Evolutionary conservation across 352 stramenopile species (phyloP), one percentile per base, ranked within the genome.

Genomic region (Globisporangium mamillatum): DNA sequence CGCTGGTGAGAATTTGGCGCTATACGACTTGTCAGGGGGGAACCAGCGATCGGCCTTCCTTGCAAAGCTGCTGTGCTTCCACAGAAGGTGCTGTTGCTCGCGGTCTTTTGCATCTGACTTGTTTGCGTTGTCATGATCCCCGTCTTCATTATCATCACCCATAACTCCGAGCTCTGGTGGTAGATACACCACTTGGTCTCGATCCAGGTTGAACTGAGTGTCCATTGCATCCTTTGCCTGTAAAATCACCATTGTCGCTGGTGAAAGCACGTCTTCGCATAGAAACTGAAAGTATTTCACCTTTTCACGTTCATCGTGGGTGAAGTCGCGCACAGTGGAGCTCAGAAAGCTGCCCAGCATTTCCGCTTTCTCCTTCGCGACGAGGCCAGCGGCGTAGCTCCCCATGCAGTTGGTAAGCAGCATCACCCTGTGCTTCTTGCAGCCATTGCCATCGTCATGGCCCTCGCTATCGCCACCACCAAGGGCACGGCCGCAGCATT

Each of bases 211-310:
- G 25, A 60, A 60, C 54, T 14, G 22, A 41, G 9, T 25, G 54
- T 25, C 14, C 5, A 10, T 14, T 14, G 14, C 16, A 4, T 60
- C 54, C 41, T 24, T n/a, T 2, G 20, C 14, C 8, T 32, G 54
- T 20, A 60, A 36, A 20, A 60, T 4, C 54, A 25, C 54, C 9
- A 10, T 60, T 29, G 54, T 60, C 20, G 24, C 25, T 24, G 29
- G 22, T 1, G 54, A 60, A 18, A 60, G 54, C 25, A 60, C 54
- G 16, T 60, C 54, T 60, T 44, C 54, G 8, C 54, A 44, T 18
- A 60, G 25, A 36, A 60, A 18, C 25, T 60, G 25, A 36, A 60
- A 18, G 54, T 60, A 60, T 29, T 22, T 60, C 22, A 60, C 54
- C 36, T 24, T 25, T 24, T 60, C 54, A n/a, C 54, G 25, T 20